Evolutionary conservation across 176 grass and related monocot genomes (phyloP).

Genomic region (Areca catechu): DNA sequence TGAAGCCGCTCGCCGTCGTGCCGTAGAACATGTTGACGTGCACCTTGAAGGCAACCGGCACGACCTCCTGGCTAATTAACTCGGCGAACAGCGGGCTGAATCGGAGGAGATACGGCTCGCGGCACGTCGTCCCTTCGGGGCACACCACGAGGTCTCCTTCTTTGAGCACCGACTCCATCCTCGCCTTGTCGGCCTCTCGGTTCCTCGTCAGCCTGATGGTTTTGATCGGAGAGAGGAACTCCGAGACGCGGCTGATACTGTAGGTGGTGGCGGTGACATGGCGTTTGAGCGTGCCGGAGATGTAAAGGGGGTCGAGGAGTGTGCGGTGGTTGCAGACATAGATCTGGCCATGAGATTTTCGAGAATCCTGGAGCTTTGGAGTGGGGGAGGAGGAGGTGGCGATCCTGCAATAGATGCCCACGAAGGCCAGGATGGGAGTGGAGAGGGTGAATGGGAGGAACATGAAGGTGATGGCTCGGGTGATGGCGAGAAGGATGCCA

Average conservation of each 20-base stretch:
- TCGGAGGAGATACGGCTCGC: no score
- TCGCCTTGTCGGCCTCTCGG: constrained; percentile 39
- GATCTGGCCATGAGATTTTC: constrained; percentile 14
- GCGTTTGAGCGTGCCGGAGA: constrained; percentile 46
- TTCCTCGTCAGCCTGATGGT: constrained; percentile 58
- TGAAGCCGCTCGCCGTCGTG: no score
- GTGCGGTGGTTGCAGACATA: constrained; percentile 91
- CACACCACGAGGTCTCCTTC: no score
- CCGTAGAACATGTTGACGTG: no score
- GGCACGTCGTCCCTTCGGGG: no score
- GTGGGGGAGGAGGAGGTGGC: not conserved
- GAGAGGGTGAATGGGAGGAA: constrained; percentile 44
- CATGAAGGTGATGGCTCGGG: constrained; percentile 46
- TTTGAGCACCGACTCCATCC: constrained; percentile 4
- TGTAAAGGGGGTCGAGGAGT: constrained; percentile 65
- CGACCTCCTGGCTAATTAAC: no score
- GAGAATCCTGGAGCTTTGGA: not conserved
- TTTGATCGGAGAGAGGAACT: constrained; percentile 57
- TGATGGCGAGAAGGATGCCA: constrained; percentile 28
- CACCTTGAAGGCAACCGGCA: no score
- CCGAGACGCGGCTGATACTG: constrained; percentile 55
- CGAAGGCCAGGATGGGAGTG: constrained; percentile 16
- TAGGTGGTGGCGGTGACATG: constrained; percentile 51
- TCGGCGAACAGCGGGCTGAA: no score
- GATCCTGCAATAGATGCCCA: constrained; percentile 38